Evolutionary conservation across 176 grass and related monocot genomes (phyloP).

Genomic region (Ananas comosus): DNA sequence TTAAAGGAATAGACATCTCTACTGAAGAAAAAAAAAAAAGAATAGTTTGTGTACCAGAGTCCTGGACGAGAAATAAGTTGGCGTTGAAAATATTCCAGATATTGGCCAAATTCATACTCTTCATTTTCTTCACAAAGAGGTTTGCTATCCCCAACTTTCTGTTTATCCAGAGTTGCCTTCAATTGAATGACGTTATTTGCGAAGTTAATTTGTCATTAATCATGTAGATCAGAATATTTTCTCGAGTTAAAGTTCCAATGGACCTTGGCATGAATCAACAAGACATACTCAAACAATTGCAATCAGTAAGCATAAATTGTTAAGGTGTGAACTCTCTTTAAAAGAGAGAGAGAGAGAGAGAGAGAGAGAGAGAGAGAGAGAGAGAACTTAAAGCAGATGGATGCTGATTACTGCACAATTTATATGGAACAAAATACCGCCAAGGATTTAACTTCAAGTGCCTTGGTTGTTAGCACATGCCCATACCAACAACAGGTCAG

Average conservation of each 20-base stretch:
- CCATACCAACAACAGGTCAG: no score
- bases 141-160: conserved; percentile 3
- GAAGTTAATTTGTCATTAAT: neutral
- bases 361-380: neutral
- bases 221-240: no score
- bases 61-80: conserved; percentile 28
- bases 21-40: no score
- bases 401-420: neutral
- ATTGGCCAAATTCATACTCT: conserved; percentile 41
- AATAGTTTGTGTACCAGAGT: conserved; percentile 20
- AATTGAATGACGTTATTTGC: neutral
- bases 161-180: conserved; percentile 33
- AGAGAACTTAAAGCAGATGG: neutral
- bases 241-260: no score
- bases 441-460: no score
- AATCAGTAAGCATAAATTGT: no score
- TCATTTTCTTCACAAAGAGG: conserved; percentile 18
- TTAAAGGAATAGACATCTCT: no score
- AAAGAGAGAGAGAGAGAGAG: neutral
- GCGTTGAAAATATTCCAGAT: conserved; percentile 27
- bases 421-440: no score
- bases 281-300: no score
- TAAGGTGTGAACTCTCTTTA: neutral
- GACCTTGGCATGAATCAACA: no score
- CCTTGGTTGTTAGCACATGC: no score